Base-by-base conservation (phyloP, 2,329 filamentous ascomycete species). In the Penicillium sp. region DNA sequence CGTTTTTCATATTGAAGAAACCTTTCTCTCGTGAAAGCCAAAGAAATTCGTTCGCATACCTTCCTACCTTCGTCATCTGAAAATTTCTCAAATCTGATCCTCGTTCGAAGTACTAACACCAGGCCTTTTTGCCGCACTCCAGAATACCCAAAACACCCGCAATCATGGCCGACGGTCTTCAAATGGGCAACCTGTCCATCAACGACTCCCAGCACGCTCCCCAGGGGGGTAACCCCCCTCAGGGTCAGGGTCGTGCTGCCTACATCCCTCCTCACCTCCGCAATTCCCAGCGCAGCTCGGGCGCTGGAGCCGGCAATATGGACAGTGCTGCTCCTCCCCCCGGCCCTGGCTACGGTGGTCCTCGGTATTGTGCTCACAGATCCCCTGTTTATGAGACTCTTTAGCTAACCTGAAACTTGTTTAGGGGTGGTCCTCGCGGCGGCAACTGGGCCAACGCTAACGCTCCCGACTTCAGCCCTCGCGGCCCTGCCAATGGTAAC, bases 261-360 rank as follows among this genome's bases (percentile, higher is more conserved):
- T 86, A 86, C 73, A 85, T 86, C 63, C 84, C 84, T 66, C 84
- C 84, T 65, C 84, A 86, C 71, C 79, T 85, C 60, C 81, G 84
- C 61, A 39, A 39, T 18, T 39, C 36, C 36, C 68, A 70, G 49
- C 71, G 70, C 54, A 63, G 64, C 49, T 62, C 63, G 53, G 69
- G 70, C 52, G 67, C 70, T 31, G 67, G 66, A 52, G 67, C 70
- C 31, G 67, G 66, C 42, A 70, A 39, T 18, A 13, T 75, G 60
- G 75, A 76, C 57, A 73, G 71, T 41, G 60, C 65, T 56, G 63
- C 62, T 45, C 62, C 71, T 56, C 58, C 65, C 49, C 65, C 68
- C 47, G 63, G 63, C 23, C 64, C 62, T 53, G 62, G 66, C 57
- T 70, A 66, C 54, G 66, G 62, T 51, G 70, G 64, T 55, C 63